Percentiles rank a stretch among this genome's conserved stretches.
Evolutionary conservation across 805 yeast species (phyloP).

Genomic region (Saturnispora zaruensis): DNA sequence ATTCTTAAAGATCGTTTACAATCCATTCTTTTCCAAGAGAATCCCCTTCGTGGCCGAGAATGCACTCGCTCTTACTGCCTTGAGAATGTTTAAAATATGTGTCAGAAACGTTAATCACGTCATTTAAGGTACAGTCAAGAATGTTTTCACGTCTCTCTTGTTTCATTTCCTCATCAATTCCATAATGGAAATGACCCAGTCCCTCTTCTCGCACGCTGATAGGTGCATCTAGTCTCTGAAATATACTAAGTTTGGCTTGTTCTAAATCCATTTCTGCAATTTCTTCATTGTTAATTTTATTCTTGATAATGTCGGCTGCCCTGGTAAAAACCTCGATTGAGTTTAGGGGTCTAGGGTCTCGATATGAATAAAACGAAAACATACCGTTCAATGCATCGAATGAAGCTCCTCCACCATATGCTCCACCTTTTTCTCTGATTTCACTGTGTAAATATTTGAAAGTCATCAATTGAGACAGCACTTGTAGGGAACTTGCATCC

Average conservation of each 20-base stretch:
- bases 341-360: conserved; percentile 82
- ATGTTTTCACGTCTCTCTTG: conserved; percentile 72
- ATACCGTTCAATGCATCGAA: conserved; percentile 77
- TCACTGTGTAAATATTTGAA: conserved; percentile 82
- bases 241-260: conserved; percentile 84
- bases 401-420: conserved; percentile 92
- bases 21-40: conserved; percentile 9
- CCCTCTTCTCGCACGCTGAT: conserved; percentile 76
- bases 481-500: conserved; percentile 82
- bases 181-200: conserved; percentile 50
- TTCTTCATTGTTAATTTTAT: conserved; percentile 18
- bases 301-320: conserved; percentile 40
- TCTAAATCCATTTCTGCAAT: conserved; percentile 53
- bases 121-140: conserved; percentile 54
- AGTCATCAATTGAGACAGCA: conserved; percentile 70
- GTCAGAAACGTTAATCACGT: conserved; percentile 57
- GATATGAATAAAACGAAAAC: conserved; percentile 77
- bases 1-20: conserved; percentile 4
- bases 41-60: conserved; percentile 16
- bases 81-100: conserved; percentile 41
- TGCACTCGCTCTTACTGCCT: conserved; percentile 10
- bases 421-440: conserved; percentile 93
- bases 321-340: conserved; percentile 53
- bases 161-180: conserved; percentile 67
- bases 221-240: conserved; percentile 91